Percentiles rank a stretch among this genome's conserved stretches.
Evolutionary conservation across 306 rosid species (phyloP).

Genomic region (Ziziphus jujuba): DNA sequence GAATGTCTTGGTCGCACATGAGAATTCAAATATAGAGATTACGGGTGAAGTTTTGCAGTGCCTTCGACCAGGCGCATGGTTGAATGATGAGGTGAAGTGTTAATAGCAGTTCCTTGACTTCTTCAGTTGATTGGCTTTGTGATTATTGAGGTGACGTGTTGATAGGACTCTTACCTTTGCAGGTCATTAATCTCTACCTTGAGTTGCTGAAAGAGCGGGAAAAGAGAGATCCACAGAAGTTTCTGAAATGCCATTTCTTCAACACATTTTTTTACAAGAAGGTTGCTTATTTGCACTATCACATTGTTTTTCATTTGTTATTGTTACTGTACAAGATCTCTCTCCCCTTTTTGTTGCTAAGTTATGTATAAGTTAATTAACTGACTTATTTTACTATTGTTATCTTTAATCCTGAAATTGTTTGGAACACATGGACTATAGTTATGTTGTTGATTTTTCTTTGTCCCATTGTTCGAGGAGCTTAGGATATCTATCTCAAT

Average conservation of each 20-base stretch:
- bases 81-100: slow-evolving; percentile 83
- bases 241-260: slow-evolving; percentile 90
- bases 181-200: slow-evolving; percentile 90
- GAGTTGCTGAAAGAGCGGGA: slow-evolving; percentile 98
- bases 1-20: slow-evolving; percentile 68
- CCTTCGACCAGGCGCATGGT: slow-evolving; percentile 75
- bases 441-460: not conserved
- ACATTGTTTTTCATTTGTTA: not conserved
- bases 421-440: too few species aligned
- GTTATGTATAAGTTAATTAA: not conserved
- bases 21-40: slow-evolving; percentile 71
- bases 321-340: not conserved
- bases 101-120: not conserved
- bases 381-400: not conserved
- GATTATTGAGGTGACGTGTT: not conserved
- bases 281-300: slow-evolving; percentile 43
- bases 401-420: too few species aligned
- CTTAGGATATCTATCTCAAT: not conserved
- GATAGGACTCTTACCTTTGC: slow-evolving; percentile 29
- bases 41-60: slow-evolving; percentile 69
- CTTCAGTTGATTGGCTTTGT: not conserved
- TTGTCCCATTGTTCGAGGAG: not conserved
- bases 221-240: slow-evolving; percentile 71
- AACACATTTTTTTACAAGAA: slow-evolving; percentile 90
- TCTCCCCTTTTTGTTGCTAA: not conserved